Conservation (phyloP, 2,329 filamentous ascomycete species). For the Fusarium sp. region DNA sequence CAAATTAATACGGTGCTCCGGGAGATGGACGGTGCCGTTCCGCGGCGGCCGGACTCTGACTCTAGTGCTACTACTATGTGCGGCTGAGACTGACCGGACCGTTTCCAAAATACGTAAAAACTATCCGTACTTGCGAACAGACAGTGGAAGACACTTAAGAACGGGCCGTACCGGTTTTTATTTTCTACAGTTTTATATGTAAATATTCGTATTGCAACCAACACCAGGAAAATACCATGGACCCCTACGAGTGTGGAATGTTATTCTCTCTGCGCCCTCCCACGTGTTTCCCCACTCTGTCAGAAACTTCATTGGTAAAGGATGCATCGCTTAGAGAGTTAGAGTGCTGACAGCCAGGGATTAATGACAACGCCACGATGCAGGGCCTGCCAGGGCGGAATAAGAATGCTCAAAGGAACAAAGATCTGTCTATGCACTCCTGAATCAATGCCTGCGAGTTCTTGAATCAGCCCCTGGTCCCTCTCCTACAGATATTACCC, state of each 20-base stretch:
- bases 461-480: background rate
- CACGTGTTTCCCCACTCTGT: slow-evolving; percentile 21
- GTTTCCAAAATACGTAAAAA: background rate
- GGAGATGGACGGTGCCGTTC: slow-evolving; percentile 24
- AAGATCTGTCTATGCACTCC: background rate
- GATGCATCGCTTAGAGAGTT: slow-evolving; percentile 1
- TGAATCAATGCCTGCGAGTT: background rate
- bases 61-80: background rate
- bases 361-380: slow-evolving; percentile 12
- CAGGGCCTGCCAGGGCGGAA: background rate
- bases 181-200: background rate
- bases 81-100: background rate
- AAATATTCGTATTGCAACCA: background rate
- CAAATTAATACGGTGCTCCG: slow-evolving; percentile 16
- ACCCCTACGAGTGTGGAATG: background rate
- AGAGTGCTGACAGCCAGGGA: slow-evolving; percentile 26
- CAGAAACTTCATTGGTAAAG: slow-evolving; percentile 1
- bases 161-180: slow-evolving; percentile 37
- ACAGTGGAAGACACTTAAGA: background rate
- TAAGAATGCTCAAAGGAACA: background rate
- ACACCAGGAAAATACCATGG: background rate
- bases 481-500: background rate
- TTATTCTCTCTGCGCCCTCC: background rate
- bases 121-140: slow-evolving; percentile 14
- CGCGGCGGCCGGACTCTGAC: slow-evolving; percentile 11